A percentile compares a stretch with the other conserved stretches of the same genome.
phyloP scores from a whole-genome alignment of 306 rosid species.

The barrel medic (Medicago truncatula) region DNA sequence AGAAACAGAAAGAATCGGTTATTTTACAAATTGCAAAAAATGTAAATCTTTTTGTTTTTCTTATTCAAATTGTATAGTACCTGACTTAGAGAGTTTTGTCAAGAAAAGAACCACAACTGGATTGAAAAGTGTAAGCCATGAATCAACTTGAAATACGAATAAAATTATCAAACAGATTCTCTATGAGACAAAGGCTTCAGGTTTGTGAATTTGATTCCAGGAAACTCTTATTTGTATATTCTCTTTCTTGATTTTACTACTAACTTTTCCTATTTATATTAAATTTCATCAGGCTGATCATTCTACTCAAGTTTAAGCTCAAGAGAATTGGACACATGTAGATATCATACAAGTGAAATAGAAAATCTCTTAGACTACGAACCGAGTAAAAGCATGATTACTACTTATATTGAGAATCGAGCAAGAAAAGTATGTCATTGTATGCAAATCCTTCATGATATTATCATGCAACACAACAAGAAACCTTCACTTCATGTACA shows the following conservation, averaged over 20 bases:
- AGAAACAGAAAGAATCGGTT: no score
- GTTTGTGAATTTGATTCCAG: conserved; percentile 31
- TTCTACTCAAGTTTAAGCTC: conserved; percentile 11
- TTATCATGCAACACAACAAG: background rate
- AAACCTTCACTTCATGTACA: conserved; percentile 20
- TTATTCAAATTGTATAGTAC: no score
- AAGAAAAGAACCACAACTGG: no score
- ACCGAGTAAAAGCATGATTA: conserved; percentile 42
- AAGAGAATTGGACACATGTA: background rate
- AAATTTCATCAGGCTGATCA: conserved; percentile 32
- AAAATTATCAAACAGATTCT: no score
- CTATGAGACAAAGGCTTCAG: conserved; percentile 1
- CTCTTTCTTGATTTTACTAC: background rate
- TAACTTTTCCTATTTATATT: conserved; percentile 13
- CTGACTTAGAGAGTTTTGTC: no score
- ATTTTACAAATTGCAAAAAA: no score
- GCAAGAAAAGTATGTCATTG: background rate
- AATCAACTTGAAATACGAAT: no score
- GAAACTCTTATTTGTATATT: background rate
- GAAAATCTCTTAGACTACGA: conserved; percentile 22
- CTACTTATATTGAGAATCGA: background rate
- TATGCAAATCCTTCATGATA: background rate
- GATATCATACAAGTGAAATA: rapidly evolving
- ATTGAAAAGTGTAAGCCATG: no score
- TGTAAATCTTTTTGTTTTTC: no score